These are phyloP conservation scores for Choiromyces venosus DNA, from an alignment of 495 filamentous ascomycete species.

Conservation along the genomic window DNA sequence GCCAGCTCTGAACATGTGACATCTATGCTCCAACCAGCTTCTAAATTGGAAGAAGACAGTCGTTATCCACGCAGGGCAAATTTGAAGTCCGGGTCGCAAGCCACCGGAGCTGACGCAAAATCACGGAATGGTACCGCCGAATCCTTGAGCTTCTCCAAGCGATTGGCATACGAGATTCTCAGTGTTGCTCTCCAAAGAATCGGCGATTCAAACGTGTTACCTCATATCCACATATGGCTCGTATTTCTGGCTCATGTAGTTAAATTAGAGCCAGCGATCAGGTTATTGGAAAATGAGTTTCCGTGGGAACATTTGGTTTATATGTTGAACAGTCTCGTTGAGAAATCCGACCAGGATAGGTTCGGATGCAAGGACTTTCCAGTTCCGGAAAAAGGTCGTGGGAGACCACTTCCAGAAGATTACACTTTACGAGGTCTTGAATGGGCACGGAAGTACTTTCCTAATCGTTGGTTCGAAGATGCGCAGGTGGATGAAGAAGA, in stretches of 20 bases:
- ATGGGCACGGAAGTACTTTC: slow-evolving; percentile 66
- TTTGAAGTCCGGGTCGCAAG: background rate
- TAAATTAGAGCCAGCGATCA: slow-evolving; percentile 51
- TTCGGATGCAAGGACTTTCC: slow-evolving; percentile 54
- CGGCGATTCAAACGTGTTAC: slow-evolving; percentile 60
- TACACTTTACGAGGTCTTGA: slow-evolving; percentile 70
- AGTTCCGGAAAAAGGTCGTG: slow-evolving; percentile 48
- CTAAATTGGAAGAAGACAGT: slow-evolving; percentile 15
- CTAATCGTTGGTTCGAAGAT: slow-evolving; percentile 61
- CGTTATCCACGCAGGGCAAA: slow-evolving; percentile 5
- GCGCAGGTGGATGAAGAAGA: slow-evolving; percentile 71
- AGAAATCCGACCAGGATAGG: slow-evolving; percentile 45
- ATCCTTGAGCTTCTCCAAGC: slow-evolving; percentile 32
- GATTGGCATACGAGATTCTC: slow-evolving; percentile 35
- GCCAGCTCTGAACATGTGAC: slow-evolving; percentile 36
- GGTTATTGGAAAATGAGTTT: slow-evolving; percentile 52
- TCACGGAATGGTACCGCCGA: slow-evolving; percentile 26
- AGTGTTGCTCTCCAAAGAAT: slow-evolving; percentile 54
- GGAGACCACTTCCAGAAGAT: slow-evolving; percentile 74
- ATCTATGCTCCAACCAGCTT: slow-evolving; percentile 25
- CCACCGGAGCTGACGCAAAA: background rate
- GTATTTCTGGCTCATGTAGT: slow-evolving; percentile 62
- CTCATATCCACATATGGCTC: slow-evolving; percentile 63
- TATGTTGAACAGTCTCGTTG: slow-evolving; percentile 61
- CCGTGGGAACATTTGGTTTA: slow-evolving; percentile 62